Percentiles rank a stretch among this genome's conserved stretches.
These are phyloP conservation scores for Fragilaria crotonensis DNA, from an alignment of 108 stramenopile genomes.

Conservation along the genomic window DNA sequence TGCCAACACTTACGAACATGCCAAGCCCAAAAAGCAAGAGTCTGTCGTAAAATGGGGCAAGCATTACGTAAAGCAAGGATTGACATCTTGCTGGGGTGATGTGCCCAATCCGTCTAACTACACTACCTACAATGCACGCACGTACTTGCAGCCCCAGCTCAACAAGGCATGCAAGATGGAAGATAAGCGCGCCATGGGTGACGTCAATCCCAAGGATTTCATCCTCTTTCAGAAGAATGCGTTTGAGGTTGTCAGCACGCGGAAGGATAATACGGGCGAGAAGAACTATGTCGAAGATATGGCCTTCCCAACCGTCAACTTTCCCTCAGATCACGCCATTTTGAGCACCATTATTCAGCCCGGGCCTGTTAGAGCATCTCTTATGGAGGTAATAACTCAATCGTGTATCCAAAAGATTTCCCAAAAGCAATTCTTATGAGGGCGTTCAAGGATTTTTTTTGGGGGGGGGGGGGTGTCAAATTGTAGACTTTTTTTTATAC, in stretches of 20 bases:
- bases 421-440: no score
- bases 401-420: no score
- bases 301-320: constrained; percentile 81
- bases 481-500: no score
- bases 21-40: constrained; percentile 64
- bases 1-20: constrained; percentile 82
- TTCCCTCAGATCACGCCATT: constrained; percentile 83
- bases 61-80: constrained; percentile 26
- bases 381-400: no score
- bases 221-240: constrained; percentile 62
- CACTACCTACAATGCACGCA: constrained; percentile 56
- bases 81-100: constrained; percentile 78
- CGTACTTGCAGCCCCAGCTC: constrained; percentile 78
- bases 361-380: no score
- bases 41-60: constrained; percentile 67
- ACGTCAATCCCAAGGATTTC: constrained; percentile 87
- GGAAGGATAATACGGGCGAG: constrained; percentile 82
- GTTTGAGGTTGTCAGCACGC: constrained; percentile 36
- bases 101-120: constrained; percentile 47
- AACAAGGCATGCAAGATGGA: constrained; percentile 74
- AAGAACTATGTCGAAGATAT: constrained; percentile 56
- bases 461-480: no score
- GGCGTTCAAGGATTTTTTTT: no score
- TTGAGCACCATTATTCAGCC: constrained; percentile 48
- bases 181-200: constrained; percentile 48